Percentiles rank a stretch among this genome's conserved stretches.
Conservation (phyloP, 208 protist species). For the Crithidia acanthocephali region DNA sequence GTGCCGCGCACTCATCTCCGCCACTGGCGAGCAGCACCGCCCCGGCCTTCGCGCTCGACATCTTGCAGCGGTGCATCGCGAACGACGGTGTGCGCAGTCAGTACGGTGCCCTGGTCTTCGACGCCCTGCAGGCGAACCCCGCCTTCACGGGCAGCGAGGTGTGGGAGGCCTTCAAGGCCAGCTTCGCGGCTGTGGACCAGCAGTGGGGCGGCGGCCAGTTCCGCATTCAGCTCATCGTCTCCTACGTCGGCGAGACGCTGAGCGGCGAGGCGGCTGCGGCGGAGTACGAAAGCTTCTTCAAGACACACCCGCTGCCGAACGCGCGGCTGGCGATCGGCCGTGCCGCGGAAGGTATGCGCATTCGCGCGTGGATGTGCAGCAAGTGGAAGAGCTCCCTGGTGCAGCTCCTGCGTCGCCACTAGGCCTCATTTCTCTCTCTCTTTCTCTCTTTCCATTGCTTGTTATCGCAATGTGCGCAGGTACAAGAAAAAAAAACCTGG, state of each 20-base stretch:
- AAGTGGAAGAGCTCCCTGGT: slow-evolving; percentile 50
- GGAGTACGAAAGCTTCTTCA: slow-evolving; percentile 78
- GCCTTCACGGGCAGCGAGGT: slow-evolving; percentile 46
- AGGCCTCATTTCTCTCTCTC: neutral
- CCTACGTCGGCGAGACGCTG: slow-evolving; percentile 59
- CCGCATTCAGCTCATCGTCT: slow-evolving; percentile 87
- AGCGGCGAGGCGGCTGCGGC: slow-evolving; percentile 50
- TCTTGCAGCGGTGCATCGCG: slow-evolving; percentile 65
- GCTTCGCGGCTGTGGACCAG: slow-evolving; percentile 72
- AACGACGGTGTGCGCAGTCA: slow-evolving; percentile 77
- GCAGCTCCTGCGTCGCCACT: slow-evolving; percentile 23
- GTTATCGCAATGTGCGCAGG: neutral
- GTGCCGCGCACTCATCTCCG: slow-evolving; percentile 61
- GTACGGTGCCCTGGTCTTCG: slow-evolving; percentile 76
- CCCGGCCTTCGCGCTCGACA: slow-evolving; percentile 56
- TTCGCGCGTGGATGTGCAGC: slow-evolving; percentile 62
- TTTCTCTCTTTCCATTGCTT: no score
- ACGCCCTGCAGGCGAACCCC: slow-evolving; percentile 47
- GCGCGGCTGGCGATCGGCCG: slow-evolving; percentile 73
- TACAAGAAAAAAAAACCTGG: slow-evolving; percentile 6
- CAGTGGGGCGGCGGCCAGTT: slow-evolving; percentile 92
- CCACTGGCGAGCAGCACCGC: slow-evolving; percentile 61
- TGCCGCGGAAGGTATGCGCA: slow-evolving; percentile 64
- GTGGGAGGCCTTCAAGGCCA: slow-evolving; percentile 77
- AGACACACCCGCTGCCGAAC: slow-evolving; percentile 70